A percentile compares a stretch with the other conserved stretches of the same genome.
Evolutionary conservation across 148 eudicot genomes (phyloP).

Genomic region (Cornus florida): DNA sequence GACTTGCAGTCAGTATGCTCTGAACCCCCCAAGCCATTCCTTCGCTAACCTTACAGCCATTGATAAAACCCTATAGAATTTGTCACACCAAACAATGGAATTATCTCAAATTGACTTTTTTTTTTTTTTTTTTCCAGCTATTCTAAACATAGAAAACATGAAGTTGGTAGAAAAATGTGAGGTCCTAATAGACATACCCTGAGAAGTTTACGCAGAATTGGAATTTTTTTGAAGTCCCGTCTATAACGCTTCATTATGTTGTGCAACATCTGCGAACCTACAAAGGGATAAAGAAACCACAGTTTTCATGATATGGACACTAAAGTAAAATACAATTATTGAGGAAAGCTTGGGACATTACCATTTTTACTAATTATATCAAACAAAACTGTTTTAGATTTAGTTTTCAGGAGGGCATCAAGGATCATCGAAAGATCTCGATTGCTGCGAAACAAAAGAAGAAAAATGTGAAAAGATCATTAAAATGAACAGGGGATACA

Average conservation of each 20-base stretch:
- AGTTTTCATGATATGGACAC: not conserved
- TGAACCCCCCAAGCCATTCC: not conserved
- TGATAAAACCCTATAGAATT: not conserved
- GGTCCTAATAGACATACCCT: constrained; percentile 42
- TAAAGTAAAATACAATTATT: not conserved
- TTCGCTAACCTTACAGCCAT: not conserved
- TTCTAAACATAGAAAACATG: not conserved
- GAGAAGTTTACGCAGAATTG: constrained; percentile 91
- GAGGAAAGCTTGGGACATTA: constrained; percentile 23
- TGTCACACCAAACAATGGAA: not conserved
- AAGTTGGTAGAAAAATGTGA: not conserved
- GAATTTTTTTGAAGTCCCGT: constrained; percentile 72
- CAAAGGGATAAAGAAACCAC: constrained; percentile 11
- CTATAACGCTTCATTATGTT: constrained; percentile 85
- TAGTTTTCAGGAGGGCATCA: constrained; percentile 87
- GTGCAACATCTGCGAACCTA: constrained; percentile 97
- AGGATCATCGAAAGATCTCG: constrained; percentile 96
- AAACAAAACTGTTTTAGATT: constrained; percentile 73
- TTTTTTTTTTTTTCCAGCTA: not conserved
- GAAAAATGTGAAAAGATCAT: not conserved
- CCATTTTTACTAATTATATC: constrained; percentile 92
- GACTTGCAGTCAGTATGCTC: not conserved
- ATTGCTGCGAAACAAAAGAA: constrained; percentile 55
- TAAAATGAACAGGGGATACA: constrained; percentile 5
- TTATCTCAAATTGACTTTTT: not conserved